Evolutionary conservation across 441 rosid species (phyloP).

Genomic region (Eruca vesicaria): DNA sequence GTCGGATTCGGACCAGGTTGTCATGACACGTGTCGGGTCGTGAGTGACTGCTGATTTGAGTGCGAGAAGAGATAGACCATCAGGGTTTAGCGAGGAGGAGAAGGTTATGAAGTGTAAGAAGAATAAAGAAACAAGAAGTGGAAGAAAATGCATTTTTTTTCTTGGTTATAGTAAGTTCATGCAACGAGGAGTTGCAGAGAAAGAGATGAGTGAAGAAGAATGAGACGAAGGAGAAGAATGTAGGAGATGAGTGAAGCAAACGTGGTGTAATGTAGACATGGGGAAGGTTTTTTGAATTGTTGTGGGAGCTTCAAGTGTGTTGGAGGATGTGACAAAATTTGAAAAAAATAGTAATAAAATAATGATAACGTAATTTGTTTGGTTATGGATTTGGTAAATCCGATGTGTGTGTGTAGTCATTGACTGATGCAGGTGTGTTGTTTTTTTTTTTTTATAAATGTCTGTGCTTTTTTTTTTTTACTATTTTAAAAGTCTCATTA

Average conservation of each 20-base stretch:
- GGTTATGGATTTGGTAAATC: conserved; percentile 8
- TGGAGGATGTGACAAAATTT: conserved; percentile 17
- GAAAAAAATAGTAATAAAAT: not conserved
- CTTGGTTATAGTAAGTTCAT: not conserved
- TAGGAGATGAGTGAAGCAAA: not conserved
- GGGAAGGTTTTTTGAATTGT: conserved; percentile 25
- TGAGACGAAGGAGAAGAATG: conserved; percentile 24
- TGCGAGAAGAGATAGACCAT: conserved; percentile 85
- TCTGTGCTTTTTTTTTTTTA: not conserved
- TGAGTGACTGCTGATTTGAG: conserved; percentile 62
- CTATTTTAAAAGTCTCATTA: not conserved
- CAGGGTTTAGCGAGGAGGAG: conserved; percentile 51
- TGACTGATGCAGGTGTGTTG: conserved; percentile 30
- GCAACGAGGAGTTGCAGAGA: conserved; percentile 36
- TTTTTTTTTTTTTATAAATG: not conserved
- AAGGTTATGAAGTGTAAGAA: conserved; percentile 25
- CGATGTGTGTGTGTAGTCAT: conserved; percentile 7
- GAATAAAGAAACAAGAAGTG: conserved; percentile 1
- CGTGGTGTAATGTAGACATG: conserved; percentile 31
- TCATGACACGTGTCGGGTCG: conserved; percentile 59
- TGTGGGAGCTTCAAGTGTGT: conserved; percentile 20
- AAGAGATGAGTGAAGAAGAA: not conserved
- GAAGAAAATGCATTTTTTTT: conserved; percentile 9
- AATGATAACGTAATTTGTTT: not conserved
- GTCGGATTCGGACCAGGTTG: conserved; percentile 72